Base-by-base conservation (phyloP, 352 stramenopile species). In the Lagenidium giganteum region DNA sequence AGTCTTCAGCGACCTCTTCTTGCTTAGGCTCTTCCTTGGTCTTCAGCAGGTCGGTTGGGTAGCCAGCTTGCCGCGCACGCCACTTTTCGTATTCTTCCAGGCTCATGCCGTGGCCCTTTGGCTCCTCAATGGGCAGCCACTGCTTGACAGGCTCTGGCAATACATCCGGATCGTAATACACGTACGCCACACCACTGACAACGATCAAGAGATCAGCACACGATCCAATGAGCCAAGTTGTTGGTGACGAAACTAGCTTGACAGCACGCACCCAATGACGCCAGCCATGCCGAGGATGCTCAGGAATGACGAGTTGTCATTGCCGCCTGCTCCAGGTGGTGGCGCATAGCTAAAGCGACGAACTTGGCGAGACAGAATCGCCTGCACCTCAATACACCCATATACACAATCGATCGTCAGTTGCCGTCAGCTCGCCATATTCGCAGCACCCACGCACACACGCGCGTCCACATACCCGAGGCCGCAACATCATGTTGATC, bases 91-190 rank as follows among this genome's bases (percentile, higher is more conserved):
- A 93, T 55, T 93, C 82, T 46, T 92, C 82, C 27, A 88, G 64
- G 48, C 72, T 92, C 82, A 93, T 93, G 45, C 72, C 79, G 37
- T 87, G 76, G 34, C 82, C 82, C 39, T 87, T 68, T 1, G 72
- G 72, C 33, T 89, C 79, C 44, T 93, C 72, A 49, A 93, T 93
- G 34, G 75, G 77, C 31, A 92, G 57, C 45, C 64, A 87, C 43
- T 78, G 81, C 59, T 88, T 88, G 44, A 93, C 61, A 24, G 74
- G 61, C 40, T 40, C 57, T 5, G 82, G 82, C 22, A 93, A 51
- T 26, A 93, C 79, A 37, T 93, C 82, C 18, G 82, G 82, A 45
- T 93, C 82, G 36, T 87, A 87, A 56, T 93, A 93, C 40, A 90
- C 76, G 46, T 93, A 93, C 22, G 67, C 71, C 36, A 89, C 55